phyloP scores from a whole-genome alignment of 345 rosid genomes.

The Boechera retrofracta region DNA sequence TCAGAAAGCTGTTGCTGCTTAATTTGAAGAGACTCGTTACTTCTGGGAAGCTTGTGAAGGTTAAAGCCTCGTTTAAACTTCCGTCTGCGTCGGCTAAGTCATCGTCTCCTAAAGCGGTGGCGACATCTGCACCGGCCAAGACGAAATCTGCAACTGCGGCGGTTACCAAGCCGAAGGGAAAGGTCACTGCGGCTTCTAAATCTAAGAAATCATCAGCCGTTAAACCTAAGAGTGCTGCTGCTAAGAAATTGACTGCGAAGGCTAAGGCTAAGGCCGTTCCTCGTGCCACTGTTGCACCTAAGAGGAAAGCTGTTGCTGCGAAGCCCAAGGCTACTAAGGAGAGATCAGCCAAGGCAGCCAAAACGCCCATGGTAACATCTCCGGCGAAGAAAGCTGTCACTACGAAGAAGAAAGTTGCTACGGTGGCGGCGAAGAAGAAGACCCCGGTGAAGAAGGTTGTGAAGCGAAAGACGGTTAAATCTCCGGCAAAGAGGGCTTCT shows the following conservation, averaged over 20 bases:
- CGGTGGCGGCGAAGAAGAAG: conserved; percentile 52
- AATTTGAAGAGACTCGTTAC: conserved; percentile 75
- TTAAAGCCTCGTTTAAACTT: conserved; percentile 75
- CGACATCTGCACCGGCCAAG: conserved; percentile 34
- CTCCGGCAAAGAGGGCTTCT: conserved; percentile 61
- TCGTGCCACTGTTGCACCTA: conserved; percentile 23
- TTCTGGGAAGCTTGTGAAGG: conserved; percentile 71
- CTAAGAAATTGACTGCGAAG: conserved; percentile 26
- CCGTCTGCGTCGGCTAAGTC: conserved; percentile 48
- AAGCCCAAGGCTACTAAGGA: conserved; percentile 54
- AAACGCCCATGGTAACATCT: conserved; percentile 60
- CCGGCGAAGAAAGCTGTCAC: conserved; percentile 61
- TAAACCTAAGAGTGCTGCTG: conserved; percentile 48
- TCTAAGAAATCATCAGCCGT: conserved; percentile 45
- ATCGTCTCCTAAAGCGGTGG: conserved; percentile 25
- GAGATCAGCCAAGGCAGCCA: conserved; percentile 62
- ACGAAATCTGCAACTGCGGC: conserved; percentile 32
- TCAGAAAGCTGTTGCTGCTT: conserved; percentile 65
- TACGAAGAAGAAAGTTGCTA: conserved; percentile 49
- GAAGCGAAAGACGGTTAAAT: conserved; percentile 64
- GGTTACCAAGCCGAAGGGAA: conserved; percentile 48
- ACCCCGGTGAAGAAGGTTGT: conserved; percentile 64
- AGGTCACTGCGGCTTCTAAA: conserved; percentile 32
- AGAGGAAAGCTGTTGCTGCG: conserved; percentile 50
- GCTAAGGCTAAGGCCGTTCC: conserved; percentile 37